Base-by-base conservation (phyloP, 2,329 filamentous ascomycete species). In the Eutypella sp. region DNA sequence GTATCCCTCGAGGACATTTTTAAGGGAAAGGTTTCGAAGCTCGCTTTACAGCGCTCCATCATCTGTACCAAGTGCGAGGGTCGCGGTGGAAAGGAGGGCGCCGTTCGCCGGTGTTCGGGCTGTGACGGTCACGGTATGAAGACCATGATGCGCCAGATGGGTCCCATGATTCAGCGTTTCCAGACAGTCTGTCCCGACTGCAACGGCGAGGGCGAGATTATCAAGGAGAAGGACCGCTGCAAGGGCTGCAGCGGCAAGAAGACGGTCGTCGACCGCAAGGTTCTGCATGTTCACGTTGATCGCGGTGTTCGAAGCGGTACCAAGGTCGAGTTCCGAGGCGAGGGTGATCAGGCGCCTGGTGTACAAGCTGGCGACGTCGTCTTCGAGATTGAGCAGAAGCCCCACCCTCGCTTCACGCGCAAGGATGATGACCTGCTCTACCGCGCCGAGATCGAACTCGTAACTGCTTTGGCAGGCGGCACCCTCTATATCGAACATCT, bases 91-190 rank as follows among this genome's bases (percentile, higher is more conserved):
- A 99, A 99, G 76, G 92, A 97, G 55, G 93, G 93, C 54, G 89
- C 93, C n/a, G 92, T 97, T 55, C 92, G 91, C 75, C 88, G 87
- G 62, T 99, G 93, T 71, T 65, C 81, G 34, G 87, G 89, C 63
- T 99, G 93, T 69, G 89, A 95, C 61, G 93, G 93, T 56, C 82
- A 87, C 54, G 93, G 93, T 70, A 96, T 96, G 88, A 97, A 97
- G 86, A 96, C 89, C 34, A 97, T 99, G 92, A 96, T 99, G 93
- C 87, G 95, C 66, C 93, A 99, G 73, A 97, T 99, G 91, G 93
- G 93, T 42, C 93, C 93, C 49, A 99, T 99, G 93, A 97, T 99
- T 59, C 95, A 99, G 75, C 89, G 93, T 47, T 99, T 99, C 83
- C 93, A 99, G 78, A 97, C 92, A 24, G 91, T 96, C 60, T 99